Evolutionary conservation across 805 yeast genomes (phyloP), one percentile per base, ranked within the genome.

Genomic region (Candida sithepensis): DNA sequence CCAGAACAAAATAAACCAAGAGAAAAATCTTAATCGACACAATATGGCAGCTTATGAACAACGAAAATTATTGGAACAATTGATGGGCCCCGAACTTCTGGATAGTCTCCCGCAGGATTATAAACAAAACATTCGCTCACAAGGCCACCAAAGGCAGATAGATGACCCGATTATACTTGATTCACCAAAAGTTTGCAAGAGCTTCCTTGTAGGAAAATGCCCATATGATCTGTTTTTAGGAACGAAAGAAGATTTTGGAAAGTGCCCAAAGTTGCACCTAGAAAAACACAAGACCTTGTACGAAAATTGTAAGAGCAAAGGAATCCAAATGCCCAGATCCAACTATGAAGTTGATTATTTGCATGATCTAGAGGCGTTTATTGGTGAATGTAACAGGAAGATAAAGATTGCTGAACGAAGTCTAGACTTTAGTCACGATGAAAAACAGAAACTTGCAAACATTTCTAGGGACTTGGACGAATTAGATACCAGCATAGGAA

Each of bases 151-250:
- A 14, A 14, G 22, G 14, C 41, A 22, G 16, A 42, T 47, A 18
- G 51, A 55, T 16, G 63, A 61, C 48, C 59, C 65, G 4, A 41
- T 56, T 52, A 64, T 74, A 44, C 63, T 84, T 43, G 66, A 68
- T 32, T 84, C 81, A 45, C 74, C 80, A 13, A 71, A 79, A 39
- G 82, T 89, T 6, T 91, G 98, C 66, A 86, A 85, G 61, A 73
- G 86, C 18, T 91, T 83, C 61, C 64, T 91, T n/a, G 88, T 88
- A 14, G 96, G 94, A 0, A 77, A 79, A 8, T 91, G 98, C 57
- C 92, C 96, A 0, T 84, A 86, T 63, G 97, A 90, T 53, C 64
- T 90, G 41, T 87, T 91, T 59, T 74, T 75, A 12, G 88, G 88
- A 6, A 88, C 97, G 12, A 90, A 89, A 63, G 85, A 85, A 59